phyloP scores from a whole-genome alignment of 345 rosid genomes.

The Corchorus olitorius region DNA sequence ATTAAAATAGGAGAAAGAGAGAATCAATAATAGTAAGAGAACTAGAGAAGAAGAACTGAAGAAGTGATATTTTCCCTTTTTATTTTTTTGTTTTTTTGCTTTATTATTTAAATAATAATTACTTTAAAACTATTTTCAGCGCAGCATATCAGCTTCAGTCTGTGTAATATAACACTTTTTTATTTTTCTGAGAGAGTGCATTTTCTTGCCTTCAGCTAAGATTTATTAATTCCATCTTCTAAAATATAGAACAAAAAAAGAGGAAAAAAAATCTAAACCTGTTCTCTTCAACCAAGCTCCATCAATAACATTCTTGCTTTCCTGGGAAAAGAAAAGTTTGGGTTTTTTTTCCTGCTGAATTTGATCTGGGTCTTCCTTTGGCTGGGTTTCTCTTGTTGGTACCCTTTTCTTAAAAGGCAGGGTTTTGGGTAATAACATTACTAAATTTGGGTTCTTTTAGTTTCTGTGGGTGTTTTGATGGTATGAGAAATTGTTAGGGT shows the following conservation, averaged over 20 bases:
- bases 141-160: neutral
- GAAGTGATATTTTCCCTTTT: neutral
- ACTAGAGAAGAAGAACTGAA: neutral
- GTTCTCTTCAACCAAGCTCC: slow-evolving; percentile 7
- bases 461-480: slow-evolving; percentile 25
- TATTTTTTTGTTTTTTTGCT: neutral
- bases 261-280: neutral
- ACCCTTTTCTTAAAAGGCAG: neutral
- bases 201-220: slow-evolving; percentile 14
- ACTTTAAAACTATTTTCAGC: slow-evolving; percentile 12
- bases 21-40: slow-evolving; percentile 14
- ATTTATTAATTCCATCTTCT: slow-evolving; percentile 20
- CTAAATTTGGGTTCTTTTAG: slow-evolving; percentile 18
- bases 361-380: slow-evolving; percentile 22
- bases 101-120: neutral
- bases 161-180: neutral
- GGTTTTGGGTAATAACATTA: slow-evolving; percentile 5
- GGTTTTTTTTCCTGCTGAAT: slow-evolving; percentile 10
- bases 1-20: neutral
- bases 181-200: neutral
- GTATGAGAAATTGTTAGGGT: slow-evolving; percentile 35
- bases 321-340: neutral
- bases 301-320: slow-evolving; percentile 11
- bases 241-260: neutral
- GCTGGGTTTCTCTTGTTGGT: slow-evolving; percentile 12